Evolutionary conservation across 1,284 basidiomycete species (phyloP), one percentile per base, ranked within the genome.

Genomic region (Trichosporon sp.): DNA sequence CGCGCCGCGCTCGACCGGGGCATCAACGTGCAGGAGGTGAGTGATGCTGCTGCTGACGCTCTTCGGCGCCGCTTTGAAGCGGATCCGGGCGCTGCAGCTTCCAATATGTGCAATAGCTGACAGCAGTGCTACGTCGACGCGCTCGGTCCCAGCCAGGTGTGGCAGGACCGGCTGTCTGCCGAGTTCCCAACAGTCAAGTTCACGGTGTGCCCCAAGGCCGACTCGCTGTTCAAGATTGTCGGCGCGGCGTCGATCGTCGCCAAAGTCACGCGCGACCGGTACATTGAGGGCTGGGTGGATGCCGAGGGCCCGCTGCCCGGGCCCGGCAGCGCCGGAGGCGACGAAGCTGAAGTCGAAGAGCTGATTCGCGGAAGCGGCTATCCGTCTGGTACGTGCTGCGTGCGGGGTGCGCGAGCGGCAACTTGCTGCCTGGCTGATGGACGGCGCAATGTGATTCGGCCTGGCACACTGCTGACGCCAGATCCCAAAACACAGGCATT

Each of bases 191-290:
- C 88, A 2, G 91, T 96, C 73, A 84, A 86, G 53, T 95, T 98
- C 81, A 95, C 92, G 0, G 96, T 99, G 13, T 89, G 91, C 21
- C 89, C 89, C 31, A 98, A 99, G 84, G 96, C 96, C 15, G 96
- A 99, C 81, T 91, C 91, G 21, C 90, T 94, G 74, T 99, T 90
- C 87, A 97, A 95, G 76, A 95, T 99, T 72, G 97, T 99, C 68
- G 92, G 94, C 23, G 96, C 96, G 6, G 97, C 96, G 1, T 95
- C 92, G 80, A 93, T 99, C 34, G 92, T 95, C 4, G 96, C 96
- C 4, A 99, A 99, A 83, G 95, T 84, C 38, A 99, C 96, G 0
- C 86, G 96, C 72, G 96, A 99, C 78, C 88, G 90, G 4, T 95
- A 93, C 83, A 86, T 99, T 23, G 91, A 96, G 66, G 86, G 87